Percentiles rank a stretch among this genome's conserved stretches.
Evolutionary conservation across 2,329 filamentous ascomycete species (phyloP).

Genomic region (Stromatinia cepivora): DNA sequence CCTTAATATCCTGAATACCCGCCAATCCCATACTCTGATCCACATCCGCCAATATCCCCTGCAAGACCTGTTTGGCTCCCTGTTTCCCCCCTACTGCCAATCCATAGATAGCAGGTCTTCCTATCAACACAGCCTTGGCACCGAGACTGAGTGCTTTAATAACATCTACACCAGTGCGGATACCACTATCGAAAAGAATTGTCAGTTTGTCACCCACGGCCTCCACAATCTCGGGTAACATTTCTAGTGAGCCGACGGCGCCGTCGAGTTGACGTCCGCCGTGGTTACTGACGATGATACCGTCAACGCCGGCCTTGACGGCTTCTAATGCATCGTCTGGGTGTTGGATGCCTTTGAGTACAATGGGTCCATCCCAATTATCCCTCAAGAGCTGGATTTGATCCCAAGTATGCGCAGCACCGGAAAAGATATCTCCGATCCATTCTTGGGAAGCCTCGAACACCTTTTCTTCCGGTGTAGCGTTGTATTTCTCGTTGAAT

Average conservation of each 20-base stretch:
- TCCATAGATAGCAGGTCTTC: constrained; percentile 59
- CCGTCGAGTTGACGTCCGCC: constrained; percentile 58
- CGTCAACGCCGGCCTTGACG: constrained; percentile 48
- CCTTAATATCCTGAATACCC: constrained; percentile 46
- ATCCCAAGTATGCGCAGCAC: constrained; percentile 58
- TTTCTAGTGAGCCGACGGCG: constrained; percentile 54
- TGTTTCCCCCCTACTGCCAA: constrained; percentile 53
- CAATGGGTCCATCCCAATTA: constrained; percentile 64
- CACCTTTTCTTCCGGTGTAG: constrained; percentile 47
- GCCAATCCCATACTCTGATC: constrained; percentile 58
- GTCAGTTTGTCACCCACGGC: constrained; percentile 60
- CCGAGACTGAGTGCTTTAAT: constrained; percentile 58
- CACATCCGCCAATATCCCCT: constrained; percentile 52
- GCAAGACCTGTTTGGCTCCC: constrained; percentile 54
- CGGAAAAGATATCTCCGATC: constrained; percentile 54
- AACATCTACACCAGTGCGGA: constrained; percentile 56
- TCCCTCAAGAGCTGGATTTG: constrained; percentile 58
- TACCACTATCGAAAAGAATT: constrained; percentile 61
- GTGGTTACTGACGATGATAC: constrained; percentile 59
- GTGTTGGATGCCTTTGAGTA: constrained; percentile 58
- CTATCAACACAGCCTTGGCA: constrained; percentile 58
- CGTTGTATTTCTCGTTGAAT: constrained; percentile 54
- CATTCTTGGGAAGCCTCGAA: constrained; percentile 54
- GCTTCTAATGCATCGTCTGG: constrained; percentile 52
- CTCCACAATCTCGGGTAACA: constrained; percentile 61